Evolutionary conservation across 345 rosid genomes (phyloP).

Genomic region (Syzygium oleosum): DNA sequence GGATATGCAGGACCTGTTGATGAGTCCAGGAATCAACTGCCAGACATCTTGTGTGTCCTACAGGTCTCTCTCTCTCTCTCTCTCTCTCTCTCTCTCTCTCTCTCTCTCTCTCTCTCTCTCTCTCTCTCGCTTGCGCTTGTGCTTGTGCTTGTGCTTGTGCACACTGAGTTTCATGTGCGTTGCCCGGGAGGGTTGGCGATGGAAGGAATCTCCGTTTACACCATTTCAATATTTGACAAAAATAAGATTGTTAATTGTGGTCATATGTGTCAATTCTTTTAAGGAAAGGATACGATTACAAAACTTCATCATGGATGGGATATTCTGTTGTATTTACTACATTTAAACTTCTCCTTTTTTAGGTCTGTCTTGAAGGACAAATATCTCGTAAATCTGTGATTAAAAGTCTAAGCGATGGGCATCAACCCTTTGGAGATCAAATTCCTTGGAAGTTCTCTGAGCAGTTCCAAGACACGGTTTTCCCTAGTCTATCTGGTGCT

Average conservation of each 20-base stretch:
- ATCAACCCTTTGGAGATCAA: conserved; percentile 93
- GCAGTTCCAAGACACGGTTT: conserved; percentile 69
- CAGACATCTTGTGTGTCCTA: conserved; percentile 90
- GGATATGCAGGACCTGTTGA: conserved; percentile 78
- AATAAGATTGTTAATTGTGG: neutral
- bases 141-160: neutral
- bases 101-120: too few species aligned
- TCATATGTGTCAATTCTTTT: neutral
- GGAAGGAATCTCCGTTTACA: neutral
- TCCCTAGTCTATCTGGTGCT: conserved; percentile 94
- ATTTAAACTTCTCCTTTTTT: neutral
- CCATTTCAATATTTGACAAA: neutral
- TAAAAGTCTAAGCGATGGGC: conserved; percentile 64
- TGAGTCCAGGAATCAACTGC: conserved; percentile 75
- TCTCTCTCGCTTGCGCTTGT: neutral
- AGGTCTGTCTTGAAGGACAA: conserved; percentile 91
- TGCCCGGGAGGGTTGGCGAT: neutral
- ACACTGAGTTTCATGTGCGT: neutral
- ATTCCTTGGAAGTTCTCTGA: conserved; percentile 98
- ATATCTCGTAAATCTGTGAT: conserved; percentile 80
- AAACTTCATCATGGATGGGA: neutral
- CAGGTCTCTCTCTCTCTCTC: conserved; percentile 42
- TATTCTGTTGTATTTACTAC: neutral
- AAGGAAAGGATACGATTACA: neutral
- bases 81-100: neutral